Evolutionary conservation across 1,284 basidiomycete species (phyloP).

Genomic region (Boletellus deceptivus): DNA sequence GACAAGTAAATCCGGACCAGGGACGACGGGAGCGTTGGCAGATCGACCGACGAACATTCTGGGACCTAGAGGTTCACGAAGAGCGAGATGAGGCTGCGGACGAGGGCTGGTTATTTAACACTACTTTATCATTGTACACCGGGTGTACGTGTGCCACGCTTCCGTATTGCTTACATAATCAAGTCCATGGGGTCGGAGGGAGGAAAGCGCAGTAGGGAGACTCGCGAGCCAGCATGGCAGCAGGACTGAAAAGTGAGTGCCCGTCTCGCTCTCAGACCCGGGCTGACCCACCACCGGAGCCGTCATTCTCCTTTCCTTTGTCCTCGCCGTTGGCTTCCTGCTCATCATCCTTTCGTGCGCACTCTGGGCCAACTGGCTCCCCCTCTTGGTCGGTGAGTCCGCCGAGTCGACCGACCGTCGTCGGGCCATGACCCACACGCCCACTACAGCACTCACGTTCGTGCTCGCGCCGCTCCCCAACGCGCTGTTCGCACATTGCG

Average conservation of each 20-base stretch:
- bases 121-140: constrained; percentile 5
- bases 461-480: constrained; percentile 96
- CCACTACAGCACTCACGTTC: constrained; percentile 80
- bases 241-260: constrained; percentile 35
- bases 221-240: constrained; percentile 38
- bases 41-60: constrained; percentile 40
- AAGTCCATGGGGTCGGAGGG: too few relatives aligned
- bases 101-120: neutral
- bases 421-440: constrained; percentile 1
- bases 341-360: constrained; percentile 98
- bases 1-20: constrained; percentile 21
- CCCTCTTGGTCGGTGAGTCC: constrained; percentile 90
- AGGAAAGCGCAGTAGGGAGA: neutral
- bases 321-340: constrained; percentile 94
- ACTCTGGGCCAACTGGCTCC: constrained; percentile 95
- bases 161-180: constrained; percentile 16
- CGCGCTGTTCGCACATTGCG: constrained; percentile 83
- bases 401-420: neutral
- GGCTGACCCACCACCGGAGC: constrained; percentile 45
- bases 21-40: constrained; percentile 27
- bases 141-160: neutral
- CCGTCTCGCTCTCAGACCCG: neutral
- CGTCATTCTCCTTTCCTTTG: constrained; percentile 93
- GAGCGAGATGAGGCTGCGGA: constrained; percentile 19
- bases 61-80: constrained; percentile 36